Percentiles rank a stretch among this genome's conserved stretches.
Evolutionary conservation across 1,284 basidiomycete genomes (phyloP).

Genomic region (Ceratobasidium sp.): DNA sequence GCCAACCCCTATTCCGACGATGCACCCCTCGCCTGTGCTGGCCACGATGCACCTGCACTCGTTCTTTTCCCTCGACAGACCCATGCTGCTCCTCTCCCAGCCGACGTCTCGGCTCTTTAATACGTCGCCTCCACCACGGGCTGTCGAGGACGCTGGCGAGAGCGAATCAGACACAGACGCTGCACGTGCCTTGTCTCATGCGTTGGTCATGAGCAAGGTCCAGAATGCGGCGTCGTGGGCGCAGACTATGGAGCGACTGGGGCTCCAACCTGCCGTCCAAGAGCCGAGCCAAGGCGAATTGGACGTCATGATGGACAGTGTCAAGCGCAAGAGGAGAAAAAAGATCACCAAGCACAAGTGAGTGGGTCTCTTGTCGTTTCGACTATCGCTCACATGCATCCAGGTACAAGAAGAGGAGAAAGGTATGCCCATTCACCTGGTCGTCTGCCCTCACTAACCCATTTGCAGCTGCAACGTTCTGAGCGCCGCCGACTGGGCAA

Average conservation of each 20-base stretch:
- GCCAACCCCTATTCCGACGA: conserved; percentile 36
- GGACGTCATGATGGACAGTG: conserved; percentile 46
- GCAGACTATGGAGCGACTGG: conserved; percentile 34
- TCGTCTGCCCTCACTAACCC: conserved; percentile 19
- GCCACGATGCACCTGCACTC: conserved; percentile 41
- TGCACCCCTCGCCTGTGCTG: conserved; percentile 40
- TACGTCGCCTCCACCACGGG: conserved; percentile 4
- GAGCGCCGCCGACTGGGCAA: conserved; percentile 43
- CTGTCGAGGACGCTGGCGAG: conserved; percentile 31
- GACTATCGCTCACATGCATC: not conserved
- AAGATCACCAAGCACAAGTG: conserved; percentile 50
- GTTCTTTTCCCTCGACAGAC: conserved; percentile 42
- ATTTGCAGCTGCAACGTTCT: conserved; percentile 42
- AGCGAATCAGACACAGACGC: conserved; percentile 40
- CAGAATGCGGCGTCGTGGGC: conserved; percentile 35
- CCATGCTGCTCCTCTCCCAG: conserved; percentile 41
- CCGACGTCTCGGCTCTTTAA: conserved; percentile 38
- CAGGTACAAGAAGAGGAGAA: conserved; percentile 50
- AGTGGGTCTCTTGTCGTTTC: conserved; percentile 19
- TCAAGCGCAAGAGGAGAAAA: conserved; percentile 48
- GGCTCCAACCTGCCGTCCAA: conserved; percentile 29
- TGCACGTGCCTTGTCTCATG: conserved; percentile 38
- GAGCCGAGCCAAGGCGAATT: conserved; percentile 37
- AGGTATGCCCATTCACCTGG: conserved; percentile 40
- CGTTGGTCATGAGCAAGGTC: conserved; percentile 40